A percentile compares a stretch with the other conserved stretches of the same genome.
These are phyloP conservation scores for Anthracocystis panici-leucophaei DNA, from an alignment of 1,284 basidiomycete species.

Conservation along the genomic window DNA sequence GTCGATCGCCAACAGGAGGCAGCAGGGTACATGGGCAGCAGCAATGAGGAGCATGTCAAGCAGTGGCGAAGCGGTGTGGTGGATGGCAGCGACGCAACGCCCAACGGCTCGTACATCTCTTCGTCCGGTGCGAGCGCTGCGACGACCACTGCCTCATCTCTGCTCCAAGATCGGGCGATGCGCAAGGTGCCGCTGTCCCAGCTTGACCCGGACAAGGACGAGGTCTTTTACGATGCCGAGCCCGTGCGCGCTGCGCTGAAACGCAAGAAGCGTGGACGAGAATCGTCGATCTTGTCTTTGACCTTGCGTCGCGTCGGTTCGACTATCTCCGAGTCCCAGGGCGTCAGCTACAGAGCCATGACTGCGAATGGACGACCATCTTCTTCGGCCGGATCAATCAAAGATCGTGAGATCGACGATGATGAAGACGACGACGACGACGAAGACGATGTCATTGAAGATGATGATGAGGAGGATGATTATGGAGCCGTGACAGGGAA, in stretches of 20 bases:
- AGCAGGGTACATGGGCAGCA: constrained; percentile 41
- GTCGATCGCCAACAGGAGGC: constrained; percentile 27
- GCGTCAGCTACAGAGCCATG: constrained; percentile 22
- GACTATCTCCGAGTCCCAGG: constrained; percentile 44
- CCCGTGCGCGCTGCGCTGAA: constrained; percentile 54
- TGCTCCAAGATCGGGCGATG: constrained; percentile 35
- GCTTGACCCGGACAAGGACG: constrained; percentile 60
- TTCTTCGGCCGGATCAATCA: constrained; percentile 25
- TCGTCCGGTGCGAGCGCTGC: constrained; percentile 30
- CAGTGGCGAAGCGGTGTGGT: constrained; percentile 52
- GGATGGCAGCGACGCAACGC: constrained; percentile 15
- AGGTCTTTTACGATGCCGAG: constrained; percentile 59
- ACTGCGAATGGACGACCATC: constrained; percentile 21
- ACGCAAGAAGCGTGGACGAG: constrained; percentile 58
- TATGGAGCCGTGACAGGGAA: constrained; percentile 9
- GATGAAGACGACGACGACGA: constrained; percentile 19
- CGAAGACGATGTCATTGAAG: neutral
- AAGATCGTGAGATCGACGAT: constrained; percentile 21
- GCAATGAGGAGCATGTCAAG: constrained; percentile 48
- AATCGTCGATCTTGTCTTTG: constrained; percentile 59
- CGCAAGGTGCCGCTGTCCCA: constrained; percentile 42
- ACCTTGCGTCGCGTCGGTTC: constrained; percentile 58
- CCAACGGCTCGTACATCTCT: constrained; percentile 38
- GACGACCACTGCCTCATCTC: constrained; percentile 20
- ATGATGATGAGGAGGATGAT: constrained; percentile 5